Conservation (phyloP, 2,329 filamentous ascomycete species). For the Lojkania enalia region DNA sequence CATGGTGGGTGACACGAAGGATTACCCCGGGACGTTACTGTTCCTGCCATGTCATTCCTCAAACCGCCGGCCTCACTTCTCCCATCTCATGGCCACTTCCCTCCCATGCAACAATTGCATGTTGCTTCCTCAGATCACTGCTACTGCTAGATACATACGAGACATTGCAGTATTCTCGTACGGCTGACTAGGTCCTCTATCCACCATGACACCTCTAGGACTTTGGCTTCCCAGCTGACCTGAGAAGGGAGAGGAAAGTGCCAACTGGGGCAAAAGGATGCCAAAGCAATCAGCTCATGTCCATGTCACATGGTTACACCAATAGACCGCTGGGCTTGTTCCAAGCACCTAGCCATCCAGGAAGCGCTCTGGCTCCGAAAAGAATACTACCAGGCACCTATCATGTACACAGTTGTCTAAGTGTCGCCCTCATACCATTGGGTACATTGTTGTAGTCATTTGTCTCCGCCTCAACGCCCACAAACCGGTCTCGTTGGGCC, state of each 20-base stretch:
- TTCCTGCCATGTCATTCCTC: constrained; percentile 10
- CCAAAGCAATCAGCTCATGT: constrained; percentile 1
- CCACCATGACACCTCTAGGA: too few species aligned
- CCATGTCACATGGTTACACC: constrained; percentile 27
- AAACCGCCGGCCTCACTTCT: constrained; percentile 2
- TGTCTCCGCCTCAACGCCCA: neutral
- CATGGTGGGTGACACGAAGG: constrained; percentile 11
- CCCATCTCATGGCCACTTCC: neutral
- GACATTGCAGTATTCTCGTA: too few species aligned
- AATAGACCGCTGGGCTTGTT: constrained; percentile 18
- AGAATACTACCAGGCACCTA: neutral
- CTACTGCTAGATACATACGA: too few species aligned
- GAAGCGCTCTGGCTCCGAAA: neutral
- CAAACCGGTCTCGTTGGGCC: neutral
- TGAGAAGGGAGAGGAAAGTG: neutral
- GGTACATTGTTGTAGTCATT: constrained; percentile 4
- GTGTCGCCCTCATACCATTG: constrained; percentile 2
- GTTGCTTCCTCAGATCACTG: too few species aligned
- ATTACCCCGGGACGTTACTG: constrained; percentile 5
- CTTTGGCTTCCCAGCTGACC: too few species aligned
- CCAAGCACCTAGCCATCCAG: neutral
- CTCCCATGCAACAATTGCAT: neutral
- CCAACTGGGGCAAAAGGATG: neutral
- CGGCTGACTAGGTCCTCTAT: too few species aligned
- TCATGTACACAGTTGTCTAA: constrained; percentile 1